A percentile compares a stretch with the other conserved stretches of the same genome.
Conservation (phyloP, 2,329 filamentous ascomycete species). For the Kalaharituber pfeilii region DNA sequence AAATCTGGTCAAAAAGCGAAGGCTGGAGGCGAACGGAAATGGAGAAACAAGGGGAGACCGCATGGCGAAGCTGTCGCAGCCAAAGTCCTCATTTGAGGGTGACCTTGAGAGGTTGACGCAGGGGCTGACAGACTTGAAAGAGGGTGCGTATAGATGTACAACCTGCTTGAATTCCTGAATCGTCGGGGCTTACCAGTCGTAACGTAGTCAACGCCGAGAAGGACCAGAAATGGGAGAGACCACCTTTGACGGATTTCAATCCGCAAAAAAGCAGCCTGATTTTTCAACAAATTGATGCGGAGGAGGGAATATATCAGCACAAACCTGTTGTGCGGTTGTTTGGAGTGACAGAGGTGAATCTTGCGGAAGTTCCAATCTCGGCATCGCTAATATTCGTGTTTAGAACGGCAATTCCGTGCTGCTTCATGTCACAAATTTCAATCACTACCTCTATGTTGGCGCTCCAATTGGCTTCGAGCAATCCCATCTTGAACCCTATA, state of each 20-base stretch:
- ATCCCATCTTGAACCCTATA: conserved; percentile 61
- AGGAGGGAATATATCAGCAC: conserved; percentile 68
- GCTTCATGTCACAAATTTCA: conserved; percentile 86
- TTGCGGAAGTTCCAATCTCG: conserved; percentile 6
- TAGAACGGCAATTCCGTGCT: conserved; percentile 72
- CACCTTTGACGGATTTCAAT: conserved; percentile 43
- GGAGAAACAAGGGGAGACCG: conserved; percentile 25
- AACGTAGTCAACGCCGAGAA: conserved; percentile 44
- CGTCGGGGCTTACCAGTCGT: too few relatives aligned
- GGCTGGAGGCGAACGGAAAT: conserved; percentile 47
- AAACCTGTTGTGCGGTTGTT: conserved; percentile 72
- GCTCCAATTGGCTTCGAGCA: conserved; percentile 68
- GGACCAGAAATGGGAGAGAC: conserved; percentile 78
- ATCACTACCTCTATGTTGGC: conserved; percentile 87
- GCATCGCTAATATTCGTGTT: not conserved
- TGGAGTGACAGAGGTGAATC: conserved; percentile 59
- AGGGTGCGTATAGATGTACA: conserved; percentile 38
- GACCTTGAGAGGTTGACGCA: conserved; percentile 92
- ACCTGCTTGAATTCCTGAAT: too few relatives aligned
- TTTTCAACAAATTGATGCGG: conserved; percentile 90
- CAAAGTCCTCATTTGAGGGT: conserved; percentile 86
- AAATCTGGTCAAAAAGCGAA: conserved; percentile 40
- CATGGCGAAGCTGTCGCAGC: conserved; percentile 34
- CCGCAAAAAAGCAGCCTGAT: conserved; percentile 51
- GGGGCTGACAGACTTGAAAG: conserved; percentile 67